These are phyloP conservation scores for Talaromyces amestolkiae DNA, from an alignment of 2,329 filamentous ascomycete species.

Conservation along the genomic window DNA sequence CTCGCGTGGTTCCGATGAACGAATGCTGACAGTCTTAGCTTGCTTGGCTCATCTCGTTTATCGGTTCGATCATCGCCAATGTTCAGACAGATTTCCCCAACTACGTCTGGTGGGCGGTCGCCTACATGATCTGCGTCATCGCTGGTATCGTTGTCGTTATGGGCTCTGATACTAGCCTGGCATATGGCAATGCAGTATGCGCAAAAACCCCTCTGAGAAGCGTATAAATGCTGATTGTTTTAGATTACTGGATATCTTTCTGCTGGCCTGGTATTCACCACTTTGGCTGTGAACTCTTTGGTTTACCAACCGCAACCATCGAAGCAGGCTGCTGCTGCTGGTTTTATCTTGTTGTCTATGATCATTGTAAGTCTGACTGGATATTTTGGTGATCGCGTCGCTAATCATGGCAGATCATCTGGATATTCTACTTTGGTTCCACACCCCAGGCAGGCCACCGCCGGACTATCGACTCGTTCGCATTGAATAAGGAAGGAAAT, in stretches of 20 bases:
- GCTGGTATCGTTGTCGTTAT: slow-evolving; percentile 77
- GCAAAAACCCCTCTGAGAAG: neutral
- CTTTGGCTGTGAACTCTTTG: slow-evolving; percentile 79
- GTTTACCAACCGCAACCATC: slow-evolving; percentile 71
- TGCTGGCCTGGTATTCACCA: slow-evolving; percentile 78
- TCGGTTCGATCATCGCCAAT: slow-evolving; percentile 75
- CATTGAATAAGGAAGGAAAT: slow-evolving; percentile 78
- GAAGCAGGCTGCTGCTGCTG: slow-evolving; percentile 82
- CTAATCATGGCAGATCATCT: slow-evolving; percentile 69
- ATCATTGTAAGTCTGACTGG: slow-evolving; percentile 66
- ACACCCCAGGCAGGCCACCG: slow-evolving; percentile 81
- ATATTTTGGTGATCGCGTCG: slow-evolving; percentile 14
- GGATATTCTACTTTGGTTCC: slow-evolving; percentile 99
- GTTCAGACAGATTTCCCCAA: slow-evolving; percentile 65
- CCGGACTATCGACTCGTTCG: slow-evolving; percentile 92
- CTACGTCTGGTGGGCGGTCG: slow-evolving; percentile 88
- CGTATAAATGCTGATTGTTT: neutral
- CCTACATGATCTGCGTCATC: slow-evolving; percentile 82
- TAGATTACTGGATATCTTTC: slow-evolving; percentile 80
- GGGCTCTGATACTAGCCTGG: slow-evolving; percentile 77
- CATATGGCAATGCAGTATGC: slow-evolving; percentile 80
- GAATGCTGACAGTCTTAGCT: slow-evolving; percentile 56
- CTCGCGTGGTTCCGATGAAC: slow-evolving; percentile 8
- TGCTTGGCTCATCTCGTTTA: slow-evolving; percentile 90
- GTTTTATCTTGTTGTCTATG: slow-evolving; percentile 92